These are phyloP conservation scores for Sclerotinia nivalis DNA, from an alignment of 2,329 filamentous ascomycete genomes.

Conservation along the genomic window DNA sequence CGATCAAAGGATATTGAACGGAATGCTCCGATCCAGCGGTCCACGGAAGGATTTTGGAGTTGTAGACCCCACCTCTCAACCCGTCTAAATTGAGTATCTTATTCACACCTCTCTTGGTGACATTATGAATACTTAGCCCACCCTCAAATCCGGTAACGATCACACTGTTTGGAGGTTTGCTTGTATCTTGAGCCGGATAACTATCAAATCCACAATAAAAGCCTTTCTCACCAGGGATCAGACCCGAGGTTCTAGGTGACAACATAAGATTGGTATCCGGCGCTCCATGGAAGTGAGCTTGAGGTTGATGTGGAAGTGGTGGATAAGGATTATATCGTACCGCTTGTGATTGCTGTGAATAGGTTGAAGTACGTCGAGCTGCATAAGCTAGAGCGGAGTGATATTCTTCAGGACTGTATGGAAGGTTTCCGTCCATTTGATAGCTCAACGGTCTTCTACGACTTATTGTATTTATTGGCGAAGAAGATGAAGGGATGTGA, in stretches of 20 bases:
- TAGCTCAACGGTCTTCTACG: conserved; percentile 54
- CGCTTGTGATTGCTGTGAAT: conserved; percentile 47
- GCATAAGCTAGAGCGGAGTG: conserved; percentile 47
- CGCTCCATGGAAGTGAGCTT: conserved; percentile 74
- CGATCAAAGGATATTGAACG: conserved; percentile 70
- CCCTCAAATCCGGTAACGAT: conserved; percentile 79
- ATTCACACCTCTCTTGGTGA: conserved; percentile 72
- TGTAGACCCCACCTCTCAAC: conserved; percentile 74
- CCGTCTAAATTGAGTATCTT: conserved; percentile 71
- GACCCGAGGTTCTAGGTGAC: conserved; percentile 50
- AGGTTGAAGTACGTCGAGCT: conserved; percentile 53
- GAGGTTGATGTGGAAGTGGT: conserved; percentile 73
- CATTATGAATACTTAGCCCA: conserved; percentile 71
- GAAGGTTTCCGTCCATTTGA: conserved; percentile 44
- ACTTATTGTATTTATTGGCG: conserved; percentile 41
- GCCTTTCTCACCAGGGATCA: conserved; percentile 66
- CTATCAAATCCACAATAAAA: conserved; percentile 83
- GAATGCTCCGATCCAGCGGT: conserved; percentile 54
- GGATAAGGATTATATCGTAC: conserved; percentile 53
- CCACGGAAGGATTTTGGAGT: conserved; percentile 81
- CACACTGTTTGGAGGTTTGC: conserved; percentile 56
- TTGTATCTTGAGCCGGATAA: conserved; percentile 48
- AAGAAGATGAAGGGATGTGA: conserved; percentile 38
- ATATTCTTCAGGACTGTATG: conserved; percentile 49
- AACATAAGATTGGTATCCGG: conserved; percentile 69